A percentile compares a stretch with the other conserved stretches of the same genome.
phyloP scores from a whole-genome alignment of 139 green algal genomes.

The Penium margaritaceum region DNA sequence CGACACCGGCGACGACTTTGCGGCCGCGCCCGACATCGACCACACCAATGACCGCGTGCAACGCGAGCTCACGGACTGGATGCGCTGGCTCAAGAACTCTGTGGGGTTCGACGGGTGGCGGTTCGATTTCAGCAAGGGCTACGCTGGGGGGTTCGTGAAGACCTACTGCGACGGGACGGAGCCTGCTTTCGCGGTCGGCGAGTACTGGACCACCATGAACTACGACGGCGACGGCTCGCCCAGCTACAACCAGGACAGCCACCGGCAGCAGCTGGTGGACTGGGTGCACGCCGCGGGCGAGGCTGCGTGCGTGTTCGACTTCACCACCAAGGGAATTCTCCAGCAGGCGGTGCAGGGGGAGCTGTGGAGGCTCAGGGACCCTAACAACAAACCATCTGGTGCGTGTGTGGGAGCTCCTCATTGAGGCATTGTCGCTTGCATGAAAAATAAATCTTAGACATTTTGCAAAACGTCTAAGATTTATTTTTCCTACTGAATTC shows the following conservation, averaged over 20 bases:
- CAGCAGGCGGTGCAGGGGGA: slow-evolving; percentile 29
- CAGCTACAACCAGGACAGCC: slow-evolving; percentile 49
- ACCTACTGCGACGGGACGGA: slow-evolving; percentile 51
- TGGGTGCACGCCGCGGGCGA: slow-evolving; percentile 48
- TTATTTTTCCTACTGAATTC: slow-evolving; percentile 58
- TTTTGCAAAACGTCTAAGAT: too few species aligned
- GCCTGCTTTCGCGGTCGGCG: slow-evolving; percentile 46
- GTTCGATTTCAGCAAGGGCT: slow-evolving; percentile 68
- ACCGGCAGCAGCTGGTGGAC: slow-evolving; percentile 51
- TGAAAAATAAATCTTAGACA: too few species aligned
- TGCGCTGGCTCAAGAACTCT: slow-evolving; percentile 20
- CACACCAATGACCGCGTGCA: slow-evolving; percentile 72
- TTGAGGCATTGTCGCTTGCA: too few species aligned
- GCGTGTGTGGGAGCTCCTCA: too few species aligned
- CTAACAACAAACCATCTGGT: slow-evolving; percentile 41
- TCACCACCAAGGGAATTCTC: slow-evolving; percentile 59
- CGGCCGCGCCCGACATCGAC: slow-evolving; percentile 75
- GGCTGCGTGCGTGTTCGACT: slow-evolving; percentile 48
- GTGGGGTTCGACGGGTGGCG: slow-evolving; percentile 50
- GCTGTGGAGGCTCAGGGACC: slow-evolving; percentile 3
- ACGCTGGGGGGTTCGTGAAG: slow-evolving; percentile 37
- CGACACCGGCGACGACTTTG: slow-evolving; percentile 57
- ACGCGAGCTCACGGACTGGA: slow-evolving; percentile 23
- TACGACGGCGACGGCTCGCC: slow-evolving; percentile 10
- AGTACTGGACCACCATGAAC: slow-evolving; percentile 7